phyloP scores from a whole-genome alignment of 108 stramenopile species.

The Asterionellopsis glacialis region DNA sequence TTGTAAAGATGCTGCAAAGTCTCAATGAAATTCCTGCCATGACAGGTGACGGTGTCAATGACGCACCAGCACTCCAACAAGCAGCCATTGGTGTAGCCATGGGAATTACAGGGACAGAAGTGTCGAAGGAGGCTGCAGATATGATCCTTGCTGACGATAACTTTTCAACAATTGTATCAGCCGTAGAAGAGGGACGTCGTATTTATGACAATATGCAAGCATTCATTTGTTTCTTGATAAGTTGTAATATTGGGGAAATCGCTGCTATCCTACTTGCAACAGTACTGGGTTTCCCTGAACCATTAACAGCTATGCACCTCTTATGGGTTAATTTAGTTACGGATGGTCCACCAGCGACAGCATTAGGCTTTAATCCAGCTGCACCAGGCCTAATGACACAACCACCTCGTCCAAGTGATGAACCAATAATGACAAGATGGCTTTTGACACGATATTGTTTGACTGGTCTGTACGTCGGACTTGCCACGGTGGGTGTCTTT shows the following conservation, averaged over 20 bases:
- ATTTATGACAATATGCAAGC: slow-evolving; percentile 99
- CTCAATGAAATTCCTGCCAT: slow-evolving; percentile 93
- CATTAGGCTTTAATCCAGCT: slow-evolving; percentile 96
- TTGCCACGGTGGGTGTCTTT: slow-evolving; percentile 93
- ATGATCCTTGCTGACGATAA: slow-evolving; percentile 98
- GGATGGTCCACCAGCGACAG: slow-evolving; percentile 97
- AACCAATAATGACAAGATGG: slow-evolving; percentile 95
- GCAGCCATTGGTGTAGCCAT: slow-evolving; percentile 95
- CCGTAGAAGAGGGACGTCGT: slow-evolving; percentile 95
- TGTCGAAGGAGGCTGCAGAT: slow-evolving; percentile 87
- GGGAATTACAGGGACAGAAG: slow-evolving; percentile 91
- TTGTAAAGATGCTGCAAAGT: slow-evolving; percentile 93
- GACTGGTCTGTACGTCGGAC: slow-evolving; percentile 94
- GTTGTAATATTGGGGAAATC: slow-evolving; percentile 98
- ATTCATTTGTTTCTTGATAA: slow-evolving; percentile 97
- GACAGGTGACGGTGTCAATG: slow-evolving; percentile 99
- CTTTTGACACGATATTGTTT: slow-evolving; percentile 90
- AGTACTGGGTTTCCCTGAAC: slow-evolving; percentile 90
- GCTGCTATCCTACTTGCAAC: slow-evolving; percentile 91
- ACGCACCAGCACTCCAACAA: slow-evolving; percentile 98
- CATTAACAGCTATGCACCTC: slow-evolving; percentile 96
- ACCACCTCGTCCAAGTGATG: slow-evolving; percentile 87
- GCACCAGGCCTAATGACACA: slow-evolving; percentile 86
- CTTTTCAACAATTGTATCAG: slow-evolving; percentile 95
- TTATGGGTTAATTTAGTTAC: slow-evolving; percentile 99